phyloP scores from a whole-genome alignment of 495 filamentous ascomycete species.

The Trichoderma parareesei region DNA sequence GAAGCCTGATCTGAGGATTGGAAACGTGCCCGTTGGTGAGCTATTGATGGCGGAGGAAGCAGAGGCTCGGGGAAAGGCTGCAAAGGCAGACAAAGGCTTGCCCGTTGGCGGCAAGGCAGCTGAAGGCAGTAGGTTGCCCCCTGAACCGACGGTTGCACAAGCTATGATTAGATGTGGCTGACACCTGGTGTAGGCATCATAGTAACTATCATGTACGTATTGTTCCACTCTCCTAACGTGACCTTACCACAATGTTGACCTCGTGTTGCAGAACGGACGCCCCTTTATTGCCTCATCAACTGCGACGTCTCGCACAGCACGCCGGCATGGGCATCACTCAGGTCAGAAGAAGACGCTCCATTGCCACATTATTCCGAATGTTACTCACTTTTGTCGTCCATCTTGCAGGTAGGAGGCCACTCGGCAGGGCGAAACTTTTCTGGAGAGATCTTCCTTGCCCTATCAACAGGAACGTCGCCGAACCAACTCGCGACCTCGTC shows the following conservation, averaged over 20 bases:
- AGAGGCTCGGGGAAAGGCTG: slow-evolving; percentile 3
- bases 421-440: slow-evolving; percentile 18
- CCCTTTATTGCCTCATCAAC: slow-evolving; percentile 22
- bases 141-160: slow-evolving; percentile 14
- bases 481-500: slow-evolving; percentile 15
- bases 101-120: slow-evolving; percentile 18
- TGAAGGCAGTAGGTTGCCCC: slow-evolving; percentile 23
- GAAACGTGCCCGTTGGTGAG: not conserved
- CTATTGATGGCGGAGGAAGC: not conserved
- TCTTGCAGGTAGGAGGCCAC: slow-evolving; percentile 12
- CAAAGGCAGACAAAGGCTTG: not conserved
- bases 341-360: slow-evolving; percentile 12
- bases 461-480: slow-evolving; percentile 20
- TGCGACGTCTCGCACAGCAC: slow-evolving; percentile 20
- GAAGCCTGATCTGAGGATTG: not conserved
- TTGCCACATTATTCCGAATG: too few species aligned
- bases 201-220: not conserved
- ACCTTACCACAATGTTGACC: not conserved
- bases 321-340: slow-evolving; percentile 18
- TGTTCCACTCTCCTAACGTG: not conserved
- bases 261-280: slow-evolving; percentile 17
- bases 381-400: too few species aligned
- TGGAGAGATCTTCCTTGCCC: slow-evolving; percentile 21
- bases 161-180: not conserved
- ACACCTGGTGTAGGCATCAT: not conserved